Evolutionary conservation across 345 rosid genomes (phyloP), one percentile per base, ranked within the genome.

Genomic region (Salix suchowensis): DNA sequence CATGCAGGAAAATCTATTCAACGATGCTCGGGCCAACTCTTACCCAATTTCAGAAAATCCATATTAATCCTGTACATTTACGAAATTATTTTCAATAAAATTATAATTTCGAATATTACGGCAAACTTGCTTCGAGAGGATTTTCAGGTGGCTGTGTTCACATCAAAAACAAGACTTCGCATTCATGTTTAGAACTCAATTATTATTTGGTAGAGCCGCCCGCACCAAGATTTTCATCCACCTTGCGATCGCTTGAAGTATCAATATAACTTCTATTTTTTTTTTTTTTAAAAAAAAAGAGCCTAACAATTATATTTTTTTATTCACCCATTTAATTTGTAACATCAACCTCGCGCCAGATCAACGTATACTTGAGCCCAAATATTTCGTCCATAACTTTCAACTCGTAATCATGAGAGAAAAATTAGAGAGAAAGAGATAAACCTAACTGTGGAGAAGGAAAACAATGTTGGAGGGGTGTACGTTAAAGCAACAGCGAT

Each of bases 401-500:
- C 50, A 9, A 40, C 42, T 60, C 14, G 32, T 12, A 65, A n/a
- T 62, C 6, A 73, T 26, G 23, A 16, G 23, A 64, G 55, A 8
- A 75, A 34, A 52, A 67, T 67, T 52, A 67, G 71, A 34, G 55
- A 65, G 21, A 5, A 67, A 66, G 52, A 7, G n/a, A 39, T 21
- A 3, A 58, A 73, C 76, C 76, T 19, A 36, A 64, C 70, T 9
- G 19, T 5, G 16, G 30, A 44, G 23, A 68, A 58, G 68, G 55
- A 26, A 68, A 12, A 6, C 73, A 37, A 6, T 6, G 58, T 4
- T 28, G 26, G 65, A 61, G 68, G 16, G 8, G 4, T 0, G 9
- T 15, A 28, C 23, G 14, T 62, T 39, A 28, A 68, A 60, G 73
- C 73, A 76, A 39, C 64, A 67, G 32, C 40, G 54, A 58, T 67